phyloP scores from a whole-genome alignment of 768 basidiomycete genomes.

The Lactifluus echinatus region DNA sequence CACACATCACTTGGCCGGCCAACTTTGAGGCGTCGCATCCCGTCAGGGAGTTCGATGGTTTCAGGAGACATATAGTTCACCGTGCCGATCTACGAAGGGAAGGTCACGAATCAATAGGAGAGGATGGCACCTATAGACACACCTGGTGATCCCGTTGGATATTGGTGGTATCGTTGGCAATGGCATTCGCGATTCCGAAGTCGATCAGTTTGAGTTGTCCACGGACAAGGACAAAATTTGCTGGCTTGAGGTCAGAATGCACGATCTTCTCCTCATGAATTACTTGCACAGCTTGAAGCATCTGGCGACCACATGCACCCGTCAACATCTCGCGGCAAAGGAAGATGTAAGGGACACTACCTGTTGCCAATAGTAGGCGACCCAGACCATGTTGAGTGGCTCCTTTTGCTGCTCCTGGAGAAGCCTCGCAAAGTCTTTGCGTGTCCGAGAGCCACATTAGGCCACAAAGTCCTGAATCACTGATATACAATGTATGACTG shows the following conservation, averaged over 20 bases:
- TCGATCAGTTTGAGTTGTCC: constrained; percentile 96
- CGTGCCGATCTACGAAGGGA: constrained; percentile 68
- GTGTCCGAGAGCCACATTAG: not conserved
- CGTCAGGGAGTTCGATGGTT: constrained; percentile 83
- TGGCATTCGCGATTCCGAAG: constrained; percentile 99
- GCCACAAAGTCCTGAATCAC: not conserved
- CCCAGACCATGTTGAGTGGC: constrained; percentile 85
- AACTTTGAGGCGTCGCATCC: constrained; percentile 85
- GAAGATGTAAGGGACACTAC: constrained; percentile 33
- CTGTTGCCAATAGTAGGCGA: constrained; percentile 96
- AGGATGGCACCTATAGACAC: too few species aligned
- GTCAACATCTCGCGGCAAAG: not conserved
- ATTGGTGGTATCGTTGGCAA: constrained; percentile 97
- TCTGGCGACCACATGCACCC: constrained; percentile 41
- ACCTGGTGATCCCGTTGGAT: constrained; percentile 96
- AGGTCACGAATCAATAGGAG: too few species aligned
- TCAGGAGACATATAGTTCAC: constrained; percentile 99
- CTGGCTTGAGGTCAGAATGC: constrained; percentile 96
- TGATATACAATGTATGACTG: constrained; percentile 14
- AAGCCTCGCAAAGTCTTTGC: constrained; percentile 66
- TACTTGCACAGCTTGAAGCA: constrained; percentile 97
- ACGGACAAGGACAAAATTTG: constrained; percentile 94
- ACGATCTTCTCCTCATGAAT: constrained; percentile 99
- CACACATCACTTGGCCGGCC: constrained; percentile 95
- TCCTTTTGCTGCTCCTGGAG: constrained; percentile 79